Evolutionary conservation across 805 yeast species (phyloP).

Genomic region (Candida namnaoensis): DNA sequence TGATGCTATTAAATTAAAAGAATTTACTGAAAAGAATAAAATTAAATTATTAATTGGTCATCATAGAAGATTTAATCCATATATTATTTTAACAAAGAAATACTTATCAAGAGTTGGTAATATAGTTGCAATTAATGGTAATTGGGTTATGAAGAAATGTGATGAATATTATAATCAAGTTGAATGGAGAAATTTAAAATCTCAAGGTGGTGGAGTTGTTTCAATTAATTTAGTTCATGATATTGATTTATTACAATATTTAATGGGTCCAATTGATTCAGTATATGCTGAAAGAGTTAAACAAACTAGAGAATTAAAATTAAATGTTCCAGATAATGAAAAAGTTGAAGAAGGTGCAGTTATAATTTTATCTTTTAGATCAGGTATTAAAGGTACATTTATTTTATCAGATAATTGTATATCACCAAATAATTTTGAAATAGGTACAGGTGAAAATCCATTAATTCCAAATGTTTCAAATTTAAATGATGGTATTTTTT

Average conservation of each 20-base stretch:
- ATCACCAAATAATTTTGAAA: constrained; percentile 12
- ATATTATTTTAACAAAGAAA: constrained; percentile 10
- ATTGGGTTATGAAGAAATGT: constrained; percentile 11
- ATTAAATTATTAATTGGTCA: constrained; percentile 11
- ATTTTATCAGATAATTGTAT: constrained; percentile 12
- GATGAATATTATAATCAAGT: constrained; percentile 1
- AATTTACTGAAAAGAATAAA: constrained; percentile 2
- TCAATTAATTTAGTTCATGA: constrained; percentile 12
- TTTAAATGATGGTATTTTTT: constrained; percentile 10
- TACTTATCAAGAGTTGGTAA: constrained; percentile 7
- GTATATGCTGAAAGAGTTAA: constrained; percentile 6
- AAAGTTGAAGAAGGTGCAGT: constrained; percentile 14
- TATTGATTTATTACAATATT: constrained; percentile 10
- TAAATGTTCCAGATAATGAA: constrained; percentile 4
- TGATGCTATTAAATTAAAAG: constrained; percentile 8
- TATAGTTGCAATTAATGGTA: constrained; percentile 12
- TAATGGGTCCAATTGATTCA: constrained; percentile 9
- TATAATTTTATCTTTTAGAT: constrained; percentile 6
- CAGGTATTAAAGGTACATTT: constrained; percentile 9
- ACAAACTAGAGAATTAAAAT: constrained; percentile 2
- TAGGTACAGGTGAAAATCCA: constrained; percentile 15
- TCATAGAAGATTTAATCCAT: constrained; percentile 14
- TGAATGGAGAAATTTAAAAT: constrained; percentile 7
- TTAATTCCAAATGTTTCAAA: constrained; percentile 6
- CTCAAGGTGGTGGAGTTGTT: constrained; percentile 11